Conservation (phyloP, 2,329 filamentous ascomycete species). For the Coleophoma eucalyptorum region DNA sequence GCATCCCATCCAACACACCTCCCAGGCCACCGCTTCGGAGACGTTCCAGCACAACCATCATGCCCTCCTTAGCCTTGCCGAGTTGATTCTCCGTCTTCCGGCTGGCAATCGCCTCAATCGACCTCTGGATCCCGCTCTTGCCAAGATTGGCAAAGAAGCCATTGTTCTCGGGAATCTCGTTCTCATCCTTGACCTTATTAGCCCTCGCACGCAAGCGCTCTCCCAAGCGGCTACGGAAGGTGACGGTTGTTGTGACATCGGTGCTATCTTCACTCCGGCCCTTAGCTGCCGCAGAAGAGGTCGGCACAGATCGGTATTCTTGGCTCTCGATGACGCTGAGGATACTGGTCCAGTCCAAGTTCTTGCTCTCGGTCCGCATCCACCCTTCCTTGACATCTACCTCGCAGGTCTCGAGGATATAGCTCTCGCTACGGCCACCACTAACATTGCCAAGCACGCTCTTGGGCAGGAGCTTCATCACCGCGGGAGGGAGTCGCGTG, state of each 20-base stretch:
- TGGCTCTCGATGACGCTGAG: conserved; percentile 76
- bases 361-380: conserved; percentile 79
- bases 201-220: conserved; percentile 46
- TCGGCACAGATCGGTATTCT: conserved; percentile 44
- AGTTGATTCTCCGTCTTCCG: conserved; percentile 75
- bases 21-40: conserved; percentile 63
- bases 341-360: conserved; percentile 79
- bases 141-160: conserved; percentile 57
- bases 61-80: conserved; percentile 77
- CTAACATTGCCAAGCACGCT: conserved; percentile 50
- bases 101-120: conserved; percentile 75
- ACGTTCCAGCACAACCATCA: conserved; percentile 76
- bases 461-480: conserved; percentile 71
- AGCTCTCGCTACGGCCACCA: conserved; percentile 63
- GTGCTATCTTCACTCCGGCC: conserved; percentile 38
- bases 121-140: conserved; percentile 69
- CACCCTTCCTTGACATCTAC: conserved; percentile 77
- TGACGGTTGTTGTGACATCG: conserved; percentile 69
- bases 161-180: conserved; percentile 38
- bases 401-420: conserved; percentile 75
- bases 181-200: conserved; percentile 31
- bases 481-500: conserved; percentile 69
- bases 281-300: neutral
- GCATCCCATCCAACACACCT: conserved; percentile 68
- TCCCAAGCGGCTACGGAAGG: conserved; percentile 68